These are phyloP conservation scores for Aphanomyces stellatus DNA, from an alignment of 352 stramenopile genomes.

Conservation along the genomic window DNA sequence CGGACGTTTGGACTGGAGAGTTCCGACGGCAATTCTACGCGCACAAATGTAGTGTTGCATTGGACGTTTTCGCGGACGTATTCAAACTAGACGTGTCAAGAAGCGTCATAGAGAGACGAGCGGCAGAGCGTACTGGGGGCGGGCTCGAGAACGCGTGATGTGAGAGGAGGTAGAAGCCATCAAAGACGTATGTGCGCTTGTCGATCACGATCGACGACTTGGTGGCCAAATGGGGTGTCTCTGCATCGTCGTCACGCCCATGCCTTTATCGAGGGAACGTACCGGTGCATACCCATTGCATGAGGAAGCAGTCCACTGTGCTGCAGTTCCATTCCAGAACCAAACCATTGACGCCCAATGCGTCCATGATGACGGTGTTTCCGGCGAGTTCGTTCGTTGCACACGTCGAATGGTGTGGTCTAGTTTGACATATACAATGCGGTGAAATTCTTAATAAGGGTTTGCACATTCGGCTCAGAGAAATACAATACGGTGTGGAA, in stretches of 20 bases:
- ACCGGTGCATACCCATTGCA: not conserved
- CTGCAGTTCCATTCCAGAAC: slow-evolving; percentile 5
- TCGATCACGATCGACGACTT: slow-evolving; percentile 69
- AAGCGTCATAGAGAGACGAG: not conserved
- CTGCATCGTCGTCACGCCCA: not conserved
- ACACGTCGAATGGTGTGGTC: not conserved
- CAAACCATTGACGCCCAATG: not conserved
- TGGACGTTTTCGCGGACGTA: slow-evolving; percentile 69
- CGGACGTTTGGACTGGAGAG: not conserved
- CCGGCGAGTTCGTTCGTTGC: too few species aligned
- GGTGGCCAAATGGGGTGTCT: not conserved
- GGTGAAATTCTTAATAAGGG: not conserved
- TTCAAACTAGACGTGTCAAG: slow-evolving; percentile 48
- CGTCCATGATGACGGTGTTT: too few species aligned
- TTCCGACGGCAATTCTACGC: slow-evolving; percentile 45
- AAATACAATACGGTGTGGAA: not conserved
- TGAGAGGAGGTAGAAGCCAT: slow-evolving; percentile 79
- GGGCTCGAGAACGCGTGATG: slow-evolving; percentile 43
- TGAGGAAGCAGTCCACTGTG: slow-evolving; percentile 2
- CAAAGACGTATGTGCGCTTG: slow-evolving; percentile 62
- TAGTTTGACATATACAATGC: not conserved
- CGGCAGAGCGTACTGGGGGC: slow-evolving; percentile 35
- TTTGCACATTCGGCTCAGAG: too few species aligned
- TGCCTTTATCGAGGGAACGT: too few species aligned
- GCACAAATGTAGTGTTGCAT: slow-evolving; percentile 65